Evolutionary conservation across 495 filamentous ascomycete species (phyloP).

Genomic region (Eremomyces bilateralis): DNA sequence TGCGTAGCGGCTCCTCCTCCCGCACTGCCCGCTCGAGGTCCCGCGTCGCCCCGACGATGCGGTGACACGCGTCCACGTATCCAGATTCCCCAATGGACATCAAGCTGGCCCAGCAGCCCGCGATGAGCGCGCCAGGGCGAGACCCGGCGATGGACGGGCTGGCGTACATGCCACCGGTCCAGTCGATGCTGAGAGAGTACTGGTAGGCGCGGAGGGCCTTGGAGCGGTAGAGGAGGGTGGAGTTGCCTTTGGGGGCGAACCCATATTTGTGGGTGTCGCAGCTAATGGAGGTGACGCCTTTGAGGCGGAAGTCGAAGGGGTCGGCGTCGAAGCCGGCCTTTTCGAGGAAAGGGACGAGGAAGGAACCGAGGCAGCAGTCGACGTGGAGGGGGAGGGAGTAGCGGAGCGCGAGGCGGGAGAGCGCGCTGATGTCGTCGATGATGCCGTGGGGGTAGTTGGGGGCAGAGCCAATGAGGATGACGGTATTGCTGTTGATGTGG

Average conservation of each 20-base stretch:
- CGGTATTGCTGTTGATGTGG: constrained; percentile 88
- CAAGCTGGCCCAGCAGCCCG: constrained; percentile 77
- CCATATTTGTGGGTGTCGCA: constrained; percentile 99
- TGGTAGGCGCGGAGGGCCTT: constrained; percentile 59
- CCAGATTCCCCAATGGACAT: constrained; percentile 78
- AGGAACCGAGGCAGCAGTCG: constrained; percentile 91
- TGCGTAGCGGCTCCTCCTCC: constrained; percentile 36
- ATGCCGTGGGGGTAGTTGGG: constrained; percentile 98
- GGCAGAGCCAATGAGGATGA: constrained; percentile 83
- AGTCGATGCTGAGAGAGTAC: constrained; percentile 89
- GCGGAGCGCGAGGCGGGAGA: constrained; percentile 65
- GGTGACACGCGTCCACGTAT: constrained; percentile 63
- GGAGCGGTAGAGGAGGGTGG: constrained; percentile 73
- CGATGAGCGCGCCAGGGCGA: constrained; percentile 80
- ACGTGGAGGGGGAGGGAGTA: constrained; percentile 77
- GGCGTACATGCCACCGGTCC: constrained; percentile 90
- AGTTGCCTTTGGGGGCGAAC: constrained; percentile 94
- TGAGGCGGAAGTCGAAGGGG: constrained; percentile 82
- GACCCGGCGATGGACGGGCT: constrained; percentile 80
- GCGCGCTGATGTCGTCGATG: constrained; percentile 74
- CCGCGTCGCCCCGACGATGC: constrained; percentile 74
- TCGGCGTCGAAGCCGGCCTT: constrained; percentile 73
- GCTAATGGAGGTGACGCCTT: constrained; percentile 82
- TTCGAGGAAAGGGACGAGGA: constrained; percentile 77
- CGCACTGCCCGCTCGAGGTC: constrained; percentile 59